Conservation (phyloP, 2,329 filamentous ascomycete species). For the Fusarium pseudoanthophilum region DNA sequence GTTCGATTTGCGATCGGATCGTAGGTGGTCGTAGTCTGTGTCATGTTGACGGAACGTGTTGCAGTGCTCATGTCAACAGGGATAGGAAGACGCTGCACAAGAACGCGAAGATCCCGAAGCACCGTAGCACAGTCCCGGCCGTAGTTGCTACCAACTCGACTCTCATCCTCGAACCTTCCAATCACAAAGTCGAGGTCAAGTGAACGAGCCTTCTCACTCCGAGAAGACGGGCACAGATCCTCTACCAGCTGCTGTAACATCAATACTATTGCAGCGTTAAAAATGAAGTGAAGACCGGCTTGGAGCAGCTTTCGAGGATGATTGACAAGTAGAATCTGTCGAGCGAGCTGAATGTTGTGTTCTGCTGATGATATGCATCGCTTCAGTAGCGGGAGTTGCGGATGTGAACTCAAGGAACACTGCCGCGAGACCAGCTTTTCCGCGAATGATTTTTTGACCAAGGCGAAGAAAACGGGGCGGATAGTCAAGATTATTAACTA, state of each 20-base stretch:
- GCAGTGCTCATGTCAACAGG: slow-evolving; percentile 24
- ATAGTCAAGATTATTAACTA: slow-evolving; percentile 59
- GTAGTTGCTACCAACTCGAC: slow-evolving; percentile 52
- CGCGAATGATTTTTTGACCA: slow-evolving; percentile 59
- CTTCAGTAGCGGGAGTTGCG: slow-evolving; percentile 47
- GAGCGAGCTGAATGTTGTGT: slow-evolving; percentile 57
- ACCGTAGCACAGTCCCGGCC: slow-evolving; percentile 53
- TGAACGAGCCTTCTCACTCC: slow-evolving; percentile 38
- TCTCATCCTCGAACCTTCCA: slow-evolving; percentile 55
- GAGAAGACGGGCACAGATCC: slow-evolving; percentile 42
- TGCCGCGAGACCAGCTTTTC: slow-evolving; percentile 50
- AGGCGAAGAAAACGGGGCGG: slow-evolving; percentile 59
- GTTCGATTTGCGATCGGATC: slow-evolving; percentile 33
- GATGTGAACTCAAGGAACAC: slow-evolving; percentile 37
- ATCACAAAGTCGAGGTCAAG: slow-evolving; percentile 55
- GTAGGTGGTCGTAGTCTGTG: slow-evolving; percentile 28
- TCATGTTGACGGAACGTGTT: slow-evolving; percentile 3
- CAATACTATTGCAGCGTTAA: slow-evolving; percentile 61
- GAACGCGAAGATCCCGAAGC: slow-evolving; percentile 51
- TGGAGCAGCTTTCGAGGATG: slow-evolving; percentile 55
- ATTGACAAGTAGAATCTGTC: slow-evolving; percentile 52
- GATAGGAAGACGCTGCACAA: slow-evolving; percentile 51
- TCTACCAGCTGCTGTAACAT: slow-evolving; percentile 58
- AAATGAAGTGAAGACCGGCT: slow-evolving; percentile 59
- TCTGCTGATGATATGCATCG: slow-evolving; percentile 58